Percentiles rank a stretch among this genome's conserved stretches.
phyloP scores from a whole-genome alignment of 768 basidiomycete genomes.

The Pilatotrama ljubarskyi region DNA sequence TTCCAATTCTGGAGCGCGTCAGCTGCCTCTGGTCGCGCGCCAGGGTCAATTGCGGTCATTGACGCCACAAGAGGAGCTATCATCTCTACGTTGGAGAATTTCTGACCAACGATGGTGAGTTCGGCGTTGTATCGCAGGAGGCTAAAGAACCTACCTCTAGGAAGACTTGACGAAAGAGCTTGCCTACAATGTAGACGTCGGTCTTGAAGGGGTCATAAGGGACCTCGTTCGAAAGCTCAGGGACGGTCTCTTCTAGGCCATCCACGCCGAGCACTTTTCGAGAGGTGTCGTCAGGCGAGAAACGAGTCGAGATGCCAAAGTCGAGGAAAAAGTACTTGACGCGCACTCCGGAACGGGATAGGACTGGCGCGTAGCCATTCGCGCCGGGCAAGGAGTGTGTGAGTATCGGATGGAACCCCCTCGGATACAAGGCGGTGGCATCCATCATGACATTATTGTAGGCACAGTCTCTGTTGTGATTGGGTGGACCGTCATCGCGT shows the following conservation, averaged over 20 bases:
- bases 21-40: constrained; percentile 2
- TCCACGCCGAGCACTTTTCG: constrained; percentile 17
- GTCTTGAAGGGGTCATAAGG: constrained; percentile 31
- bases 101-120: not conserved
- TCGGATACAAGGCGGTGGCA: constrained; percentile 21
- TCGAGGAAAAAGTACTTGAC: constrained; percentile 31
- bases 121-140: too few relatives aligned
- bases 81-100: constrained; percentile 11
- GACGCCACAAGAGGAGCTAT: not conserved
- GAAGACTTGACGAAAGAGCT: constrained; percentile 10
- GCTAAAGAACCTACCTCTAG: constrained; percentile 4
- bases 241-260: constrained; percentile 24
- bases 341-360: not conserved
- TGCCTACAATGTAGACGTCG: constrained; percentile 27
- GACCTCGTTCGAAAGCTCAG: constrained; percentile 21
- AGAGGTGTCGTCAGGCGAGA: not conserved
- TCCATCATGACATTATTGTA: constrained; percentile 30
- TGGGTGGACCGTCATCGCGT: too few relatives aligned
- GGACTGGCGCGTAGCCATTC: not conserved
- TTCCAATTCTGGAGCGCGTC: not conserved
- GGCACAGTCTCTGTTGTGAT: constrained; percentile 23
- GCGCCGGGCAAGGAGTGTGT: not conserved
- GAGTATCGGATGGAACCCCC: constrained; percentile 24
- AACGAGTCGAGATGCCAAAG: constrained; percentile 29
- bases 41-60: not conserved